Base-by-base conservation (phyloP, 225 moss, liverwort and hornwort genomes). In the Asterella californica region DNA sequence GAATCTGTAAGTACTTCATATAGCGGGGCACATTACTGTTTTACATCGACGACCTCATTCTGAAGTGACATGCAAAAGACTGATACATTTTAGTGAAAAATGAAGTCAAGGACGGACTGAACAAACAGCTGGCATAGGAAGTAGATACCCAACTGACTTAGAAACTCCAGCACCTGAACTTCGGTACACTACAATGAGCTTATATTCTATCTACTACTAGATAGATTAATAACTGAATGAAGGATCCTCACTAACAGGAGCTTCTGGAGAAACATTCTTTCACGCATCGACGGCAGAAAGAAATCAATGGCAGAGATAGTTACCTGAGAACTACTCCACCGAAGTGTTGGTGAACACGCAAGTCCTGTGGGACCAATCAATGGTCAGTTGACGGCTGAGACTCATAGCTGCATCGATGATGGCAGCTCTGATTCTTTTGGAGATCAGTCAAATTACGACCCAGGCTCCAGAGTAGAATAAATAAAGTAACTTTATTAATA, bases 281-380 rank as follows among this genome's bases (percentile, higher is more conserved):
- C 18, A 36, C 22, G 22, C 2, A 15, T 69, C 4, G 36, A 42
- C 3, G 19, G 32, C 2, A 69, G 37, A 53, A 74, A 34, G 30
- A 52, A 33, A 68, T 19, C 29, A 72, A n/a, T 55, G 19, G 72
- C n/a, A 77, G n/a, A n/a, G 59, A 62, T 60, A 33, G 53, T 53
- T 50, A 91, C 91, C 92, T 94, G 84, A 99, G 85, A 73, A 94
- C 94, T 72, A 95, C 88, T 60, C 97, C 97, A 47, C 91, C 92
- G 83, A 99, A 99, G 62, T 92, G 90, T 79, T 99, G 97, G 15
- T 99, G 91, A n/a, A 99, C 93, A 38, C 89, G 86, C 78, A 99
- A 83, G 68, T 99, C 94, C 91, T 91, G 86, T 50, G 60, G 33
- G n/a, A 85, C 37, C 11, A 71, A 38, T 12, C 37, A 15, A 65